Base-by-base conservation (phyloP, 768 basidiomycete species). In the Termitomyces sp. region DNA sequence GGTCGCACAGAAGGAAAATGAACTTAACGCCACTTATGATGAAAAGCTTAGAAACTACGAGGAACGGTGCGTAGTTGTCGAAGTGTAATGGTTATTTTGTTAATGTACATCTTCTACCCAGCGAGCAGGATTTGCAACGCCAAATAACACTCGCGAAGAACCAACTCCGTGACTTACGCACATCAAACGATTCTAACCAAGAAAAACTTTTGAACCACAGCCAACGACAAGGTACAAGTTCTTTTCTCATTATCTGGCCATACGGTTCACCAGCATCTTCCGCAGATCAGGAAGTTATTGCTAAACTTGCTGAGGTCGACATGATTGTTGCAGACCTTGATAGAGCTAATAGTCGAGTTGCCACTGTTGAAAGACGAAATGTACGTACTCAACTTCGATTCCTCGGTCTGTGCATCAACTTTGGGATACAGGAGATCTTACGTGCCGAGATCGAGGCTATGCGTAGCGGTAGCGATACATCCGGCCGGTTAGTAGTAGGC, bases 11-110 rank as follows among this genome's bases (percentile, higher is more conserved):
- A 98, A 98, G 73, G 93, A 98, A 75, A 96, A 95, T 56, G 97
- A 98, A 73, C 78, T 98, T 19, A 92, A 96, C 62, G 97, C 96
- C 16, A 95, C 92, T 5, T 98, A 97, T 62, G 97, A 99, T 65
- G 97, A 99, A 74, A 88, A 88, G 63, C 79, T 99, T 68, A 80
- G 92, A 50, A 99, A 98, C 71, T 98, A 96, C 64, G 95, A 95
- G 70, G 96, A 96, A 66, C 83, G 96, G 94, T 94, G 63, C 29
- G 84, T 70, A 40, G 25, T 5, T 32, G 27, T 6, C 38, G 16
- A 16, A 1, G 25, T 29, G 25, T n/a, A 38, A n/a, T 17, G n/a
- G 38, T 40, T 29, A 25, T 9, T n/a, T 19, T 29, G 10, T 9
- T 40, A 32, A 51, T 19, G 16, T 38, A 19, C 12, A 12, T 19